Percentiles rank a stretch among this genome's conserved stretches.
phyloP scores from a whole-genome alignment of 108 stramenopile species.

The Parietichytrium sp. region DNA sequence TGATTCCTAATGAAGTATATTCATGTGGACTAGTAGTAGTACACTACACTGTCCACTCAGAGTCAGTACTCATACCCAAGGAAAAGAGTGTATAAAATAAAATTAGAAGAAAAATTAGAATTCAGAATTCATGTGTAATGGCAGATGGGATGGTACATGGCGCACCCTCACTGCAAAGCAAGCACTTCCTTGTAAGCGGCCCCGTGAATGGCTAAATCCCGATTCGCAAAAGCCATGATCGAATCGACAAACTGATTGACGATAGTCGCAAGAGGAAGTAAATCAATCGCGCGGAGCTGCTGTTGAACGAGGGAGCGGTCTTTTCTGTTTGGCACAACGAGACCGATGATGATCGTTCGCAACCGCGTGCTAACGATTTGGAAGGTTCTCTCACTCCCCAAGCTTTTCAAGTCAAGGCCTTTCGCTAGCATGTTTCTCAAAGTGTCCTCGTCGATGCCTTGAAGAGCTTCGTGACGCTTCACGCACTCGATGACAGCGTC shows the following conservation, averaged over 20 bases:
- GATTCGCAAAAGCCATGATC: neutral
- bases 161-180: no score
- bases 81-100: no score
- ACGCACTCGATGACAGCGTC: neutral
- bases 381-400: neutral
- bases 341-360: neutral
- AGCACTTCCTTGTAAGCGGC: no score
- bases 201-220: conserved; percentile 18
- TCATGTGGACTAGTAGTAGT: no score
- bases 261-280: neutral
- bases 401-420: neutral
- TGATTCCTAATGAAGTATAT: no score
- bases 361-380: neutral
- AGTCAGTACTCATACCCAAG: no score
- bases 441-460: neutral
- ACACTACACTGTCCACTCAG: no score
- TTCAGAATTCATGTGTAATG: no score
- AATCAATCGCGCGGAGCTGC: neutral
- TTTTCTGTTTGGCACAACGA: neutral
- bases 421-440: neutral
- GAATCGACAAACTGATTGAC: neutral
- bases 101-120: no score
- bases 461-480: neutral
- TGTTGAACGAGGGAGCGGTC: neutral
- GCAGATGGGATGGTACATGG: no score